Conservation (phyloP, 345 rosid species). For the Raphanus sativus region DNA sequence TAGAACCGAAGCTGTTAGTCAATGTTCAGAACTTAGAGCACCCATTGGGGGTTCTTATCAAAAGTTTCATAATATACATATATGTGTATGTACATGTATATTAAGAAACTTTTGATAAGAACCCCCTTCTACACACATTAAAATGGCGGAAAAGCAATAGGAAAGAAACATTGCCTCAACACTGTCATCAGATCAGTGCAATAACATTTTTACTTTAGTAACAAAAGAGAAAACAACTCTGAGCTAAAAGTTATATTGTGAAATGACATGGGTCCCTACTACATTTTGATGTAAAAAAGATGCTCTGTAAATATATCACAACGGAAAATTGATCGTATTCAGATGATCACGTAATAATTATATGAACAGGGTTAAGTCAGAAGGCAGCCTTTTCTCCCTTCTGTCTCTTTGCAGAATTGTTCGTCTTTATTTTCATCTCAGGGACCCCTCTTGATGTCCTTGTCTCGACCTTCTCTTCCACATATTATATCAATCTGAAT, state of each 20-base stretch:
- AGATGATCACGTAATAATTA: conserved; percentile 24
- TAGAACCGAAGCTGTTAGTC: neutral
- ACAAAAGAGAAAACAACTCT: neutral
- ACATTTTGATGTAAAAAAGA: conserved; percentile 17
- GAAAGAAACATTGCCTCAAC: no score
- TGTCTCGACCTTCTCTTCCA: conserved; percentile 38
- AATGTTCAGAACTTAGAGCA: neutral
- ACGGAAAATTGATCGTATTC: conserved; percentile 15
- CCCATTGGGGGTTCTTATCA: no score
- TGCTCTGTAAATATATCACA: conserved; percentile 15
- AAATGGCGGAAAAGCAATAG: no score
- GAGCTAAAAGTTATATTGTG: conserved; percentile 4
- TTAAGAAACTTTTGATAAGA: no score
- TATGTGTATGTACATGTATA: no score
- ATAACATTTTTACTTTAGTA: neutral
- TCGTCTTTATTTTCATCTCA: conserved; percentile 31
- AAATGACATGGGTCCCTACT: conserved; percentile 8
- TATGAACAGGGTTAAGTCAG: conserved; percentile 32
- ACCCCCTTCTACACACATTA: neutral
- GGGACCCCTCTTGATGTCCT: conserved; percentile 33
- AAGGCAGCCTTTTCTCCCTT: conserved; percentile 32
- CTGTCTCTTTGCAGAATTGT: conserved; percentile 30
- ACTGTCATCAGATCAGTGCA: neutral
- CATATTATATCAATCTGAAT: conserved; percentile 28
- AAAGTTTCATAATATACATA: no score